phyloP scores from a whole-genome alignment of 495 filamentous ascomycete species.

The Penicillium macrosclerotiorum region DNA sequence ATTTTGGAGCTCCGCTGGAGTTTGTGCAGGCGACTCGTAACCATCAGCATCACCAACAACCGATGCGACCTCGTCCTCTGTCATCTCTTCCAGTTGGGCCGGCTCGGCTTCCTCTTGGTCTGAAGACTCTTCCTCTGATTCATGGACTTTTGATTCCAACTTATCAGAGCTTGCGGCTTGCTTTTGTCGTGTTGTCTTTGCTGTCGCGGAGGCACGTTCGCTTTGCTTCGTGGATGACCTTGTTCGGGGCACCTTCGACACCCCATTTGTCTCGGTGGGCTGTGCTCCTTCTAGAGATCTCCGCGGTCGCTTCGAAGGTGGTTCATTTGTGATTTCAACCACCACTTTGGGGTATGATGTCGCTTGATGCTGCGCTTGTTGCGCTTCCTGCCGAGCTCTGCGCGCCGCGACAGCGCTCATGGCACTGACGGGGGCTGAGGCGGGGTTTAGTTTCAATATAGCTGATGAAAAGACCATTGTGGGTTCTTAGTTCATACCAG shows the following conservation, averaged over 20 bases:
- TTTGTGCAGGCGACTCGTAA: slow-evolving; percentile 36
- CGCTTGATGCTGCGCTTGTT: slow-evolving; percentile 28
- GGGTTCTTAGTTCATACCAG: too few relatives aligned
- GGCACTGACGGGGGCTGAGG: slow-evolving; percentile 31
- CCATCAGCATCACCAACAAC: slow-evolving; percentile 30
- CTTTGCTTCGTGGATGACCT: slow-evolving; percentile 27
- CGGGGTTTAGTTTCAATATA: slow-evolving; percentile 8
- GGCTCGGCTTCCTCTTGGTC: slow-evolving; percentile 22
- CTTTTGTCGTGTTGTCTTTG: slow-evolving; percentile 3
- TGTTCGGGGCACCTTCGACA: slow-evolving; percentile 17
- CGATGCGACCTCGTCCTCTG: slow-evolving; percentile 24
- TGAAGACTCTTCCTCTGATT: slow-evolving; percentile 11
- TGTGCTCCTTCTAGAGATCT: slow-evolving; percentile 26
- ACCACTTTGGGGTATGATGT: slow-evolving; percentile 15
- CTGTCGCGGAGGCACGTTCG: slow-evolving; percentile 11
- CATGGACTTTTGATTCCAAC: background rate
- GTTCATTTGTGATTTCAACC: slow-evolving; percentile 24
- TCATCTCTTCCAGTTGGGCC: slow-evolving; percentile 19
- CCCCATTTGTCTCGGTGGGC: slow-evolving; percentile 4
- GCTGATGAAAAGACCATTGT: too few relatives aligned
- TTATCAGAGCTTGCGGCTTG: slow-evolving; percentile 4
- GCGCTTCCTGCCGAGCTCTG: slow-evolving; percentile 47
- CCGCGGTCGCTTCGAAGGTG: slow-evolving; percentile 37
- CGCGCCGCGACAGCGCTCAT: slow-evolving; percentile 45
- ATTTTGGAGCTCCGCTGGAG: slow-evolving; percentile 32